These are phyloP conservation scores for Collybia mongolica DNA, from an alignment of 768 basidiomycete genomes.

Conservation along the genomic window DNA sequence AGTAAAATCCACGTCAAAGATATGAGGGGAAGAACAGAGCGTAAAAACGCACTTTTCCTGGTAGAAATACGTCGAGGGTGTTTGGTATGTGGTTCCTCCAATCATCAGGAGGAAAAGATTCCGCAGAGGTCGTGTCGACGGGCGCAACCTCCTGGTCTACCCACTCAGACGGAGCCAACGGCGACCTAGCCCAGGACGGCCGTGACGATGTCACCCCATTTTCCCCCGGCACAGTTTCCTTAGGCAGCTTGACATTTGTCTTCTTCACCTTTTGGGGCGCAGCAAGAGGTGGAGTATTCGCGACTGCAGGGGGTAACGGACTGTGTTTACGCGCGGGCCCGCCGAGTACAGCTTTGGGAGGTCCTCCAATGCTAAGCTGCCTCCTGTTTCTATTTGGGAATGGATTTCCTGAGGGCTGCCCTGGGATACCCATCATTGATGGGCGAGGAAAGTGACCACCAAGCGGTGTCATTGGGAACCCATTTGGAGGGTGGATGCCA, in stretches of 20 bases:
- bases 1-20: conserved; percentile 7
- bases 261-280: conserved; percentile 61
- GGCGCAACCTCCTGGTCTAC: conserved; percentile 18
- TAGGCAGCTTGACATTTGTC: conserved; percentile 66
- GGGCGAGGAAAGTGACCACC: conserved; percentile 54
- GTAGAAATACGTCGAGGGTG: conserved; percentile 78
- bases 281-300: conserved; percentile 12
- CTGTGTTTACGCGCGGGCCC: conserved; percentile 78
- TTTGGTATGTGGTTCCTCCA: conserved; percentile 58
- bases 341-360: conserved; percentile 84
- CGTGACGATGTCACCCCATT: conserved; percentile 39
- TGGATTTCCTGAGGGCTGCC: conserved; percentile 34
- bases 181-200: conserved; percentile 62
- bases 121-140: conserved; percentile 41
- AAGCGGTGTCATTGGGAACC: conserved; percentile 61
- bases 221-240: conserved; percentile 53
- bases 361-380: conserved; percentile 77
- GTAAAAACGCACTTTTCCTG: conserved; percentile 60
- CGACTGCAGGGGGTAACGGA: conserved; percentile 46
- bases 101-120: conserved; percentile 63
- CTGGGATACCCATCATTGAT: conserved; percentile 42
- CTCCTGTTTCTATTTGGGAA: conserved; percentile 64
- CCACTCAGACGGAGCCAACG: conserved; percentile 32
- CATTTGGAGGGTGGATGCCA: conserved; percentile 54
- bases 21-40: conserved; percentile 4